These are phyloP conservation scores for Cubamyces lactineus DNA, from an alignment of 768 basidiomycete species.

Conservation along the genomic window DNA sequence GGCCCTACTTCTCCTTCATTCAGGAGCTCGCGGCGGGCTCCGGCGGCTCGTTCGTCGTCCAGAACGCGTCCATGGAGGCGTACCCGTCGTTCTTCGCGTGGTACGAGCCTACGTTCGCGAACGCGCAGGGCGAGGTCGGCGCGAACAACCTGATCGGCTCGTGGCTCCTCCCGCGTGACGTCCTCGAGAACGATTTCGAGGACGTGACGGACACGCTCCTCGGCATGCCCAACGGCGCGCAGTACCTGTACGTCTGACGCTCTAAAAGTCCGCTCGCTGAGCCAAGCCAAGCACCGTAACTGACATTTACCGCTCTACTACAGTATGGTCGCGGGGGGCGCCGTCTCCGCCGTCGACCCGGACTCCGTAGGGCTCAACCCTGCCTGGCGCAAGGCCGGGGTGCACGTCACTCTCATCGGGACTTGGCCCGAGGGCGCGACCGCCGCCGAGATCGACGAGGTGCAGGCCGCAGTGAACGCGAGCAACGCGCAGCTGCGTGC, in stretches of 20 bases:
- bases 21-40: slow-evolving; percentile 27
- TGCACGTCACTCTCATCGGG: slow-evolving; percentile 31
- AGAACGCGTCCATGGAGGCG: slow-evolving; percentile 17
- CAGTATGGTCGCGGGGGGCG: slow-evolving; percentile 45
- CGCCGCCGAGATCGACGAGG: slow-evolving; percentile 20
- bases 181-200: slow-evolving; percentile 15
- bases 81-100: slow-evolving; percentile 19
- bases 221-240: background rate
- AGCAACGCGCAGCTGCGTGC: slow-evolving; percentile 35
- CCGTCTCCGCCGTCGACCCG: slow-evolving; percentile 41
- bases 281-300: background rate
- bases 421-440: slow-evolving; percentile 29
- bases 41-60: slow-evolving; percentile 22
- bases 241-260: too few species aligned
- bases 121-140: slow-evolving; percentile 13
- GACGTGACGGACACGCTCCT: slow-evolving; percentile 15
- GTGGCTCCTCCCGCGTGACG: slow-evolving; percentile 25
- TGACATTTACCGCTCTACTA: background rate
- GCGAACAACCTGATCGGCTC: slow-evolving; percentile 21
- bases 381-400: slow-evolving; percentile 50
- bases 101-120: slow-evolving; percentile 12
- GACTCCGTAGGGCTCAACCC: slow-evolving; percentile 48
- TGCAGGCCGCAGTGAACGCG: slow-evolving; percentile 19
- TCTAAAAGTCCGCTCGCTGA: background rate
- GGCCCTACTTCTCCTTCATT: slow-evolving; percentile 38